phyloP scores from a whole-genome alignment of 306 rosid species.

The Senna tora region DNA sequence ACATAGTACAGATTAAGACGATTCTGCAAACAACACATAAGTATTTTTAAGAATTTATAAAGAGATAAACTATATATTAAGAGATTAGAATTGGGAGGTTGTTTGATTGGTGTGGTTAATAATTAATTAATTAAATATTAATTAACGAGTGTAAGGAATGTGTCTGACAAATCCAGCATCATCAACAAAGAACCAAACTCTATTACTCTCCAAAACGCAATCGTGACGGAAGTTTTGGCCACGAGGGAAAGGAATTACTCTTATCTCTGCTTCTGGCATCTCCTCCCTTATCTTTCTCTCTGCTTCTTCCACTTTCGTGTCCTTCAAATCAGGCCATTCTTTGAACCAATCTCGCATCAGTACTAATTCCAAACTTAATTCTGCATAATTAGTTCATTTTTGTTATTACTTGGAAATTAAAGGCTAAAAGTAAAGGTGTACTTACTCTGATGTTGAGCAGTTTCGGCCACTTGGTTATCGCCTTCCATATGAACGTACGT shows the following conservation, averaged over 20 bases:
- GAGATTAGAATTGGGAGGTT: no score
- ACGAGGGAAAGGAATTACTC: not conserved
- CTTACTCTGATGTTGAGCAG: not conserved
- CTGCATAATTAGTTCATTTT: not conserved
- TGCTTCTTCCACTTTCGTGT: slow-evolving; percentile 1
- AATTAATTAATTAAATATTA: no score
- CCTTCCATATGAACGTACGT: not conserved
- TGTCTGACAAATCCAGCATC: not conserved
- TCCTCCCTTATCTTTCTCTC: slow-evolving; percentile 28
- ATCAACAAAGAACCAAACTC: slow-evolving; percentile 22
- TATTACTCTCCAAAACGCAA: not conserved
- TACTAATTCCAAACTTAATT: not conserved
- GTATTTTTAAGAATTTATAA: no score
- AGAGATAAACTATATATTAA: no score
- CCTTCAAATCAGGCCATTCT: slow-evolving; percentile 5
- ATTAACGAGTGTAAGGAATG: not conserved
- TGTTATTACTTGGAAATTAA: no score
- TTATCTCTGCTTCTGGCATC: not conserved
- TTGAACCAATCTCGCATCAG: not conserved
- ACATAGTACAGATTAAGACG: no score
- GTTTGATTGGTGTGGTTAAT: no score
- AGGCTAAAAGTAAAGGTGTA: not conserved
- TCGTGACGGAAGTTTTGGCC: not conserved
- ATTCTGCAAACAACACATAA: no score
- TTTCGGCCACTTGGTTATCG: not conserved